Evolutionary conservation across 768 basidiomycete genomes (phyloP).

Genomic region (Leucosporidium scottii): DNA sequence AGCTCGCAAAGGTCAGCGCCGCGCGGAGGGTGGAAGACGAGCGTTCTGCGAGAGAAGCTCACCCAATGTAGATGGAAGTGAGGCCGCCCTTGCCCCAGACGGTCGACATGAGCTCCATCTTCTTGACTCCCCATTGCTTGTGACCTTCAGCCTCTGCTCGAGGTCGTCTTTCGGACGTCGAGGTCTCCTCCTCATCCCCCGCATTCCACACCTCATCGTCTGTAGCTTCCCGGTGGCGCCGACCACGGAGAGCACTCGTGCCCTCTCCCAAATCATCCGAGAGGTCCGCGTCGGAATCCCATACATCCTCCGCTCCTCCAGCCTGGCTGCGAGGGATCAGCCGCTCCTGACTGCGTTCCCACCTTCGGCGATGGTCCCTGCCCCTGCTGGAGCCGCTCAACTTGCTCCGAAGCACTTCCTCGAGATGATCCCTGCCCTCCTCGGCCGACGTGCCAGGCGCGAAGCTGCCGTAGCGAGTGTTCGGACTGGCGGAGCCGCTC

Average conservation of each 20-base stretch:
- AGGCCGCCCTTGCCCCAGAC: constrained; percentile 26
- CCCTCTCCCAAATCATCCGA: constrained; percentile 3
- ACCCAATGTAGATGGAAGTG: constrained; percentile 31
- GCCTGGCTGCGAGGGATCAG: constrained; percentile 1
- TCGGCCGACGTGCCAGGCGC: no score
- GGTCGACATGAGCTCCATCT: constrained; percentile 31
- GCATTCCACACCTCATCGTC: constrained; percentile 11
- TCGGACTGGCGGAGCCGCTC: no score
- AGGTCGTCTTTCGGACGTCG: neutral
- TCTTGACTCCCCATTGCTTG: constrained; percentile 30
- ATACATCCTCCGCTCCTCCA: constrained; percentile 9
- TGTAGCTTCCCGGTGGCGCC: neutral
- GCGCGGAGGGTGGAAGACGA: neutral
- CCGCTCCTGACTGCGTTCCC: constrained; percentile 22
- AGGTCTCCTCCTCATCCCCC: neutral
- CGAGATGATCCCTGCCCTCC: no score
- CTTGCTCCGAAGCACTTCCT: neutral
- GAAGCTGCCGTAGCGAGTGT: no score
- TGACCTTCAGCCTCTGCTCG: neutral
- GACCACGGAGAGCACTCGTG: neutral
- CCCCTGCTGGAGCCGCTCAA: neutral
- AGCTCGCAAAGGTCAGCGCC: no score
- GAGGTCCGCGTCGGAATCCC: constrained; percentile 10
- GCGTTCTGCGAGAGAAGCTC: neutral
- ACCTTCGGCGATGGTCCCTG: constrained; percentile 5